Evolutionary conservation across 1,284 basidiomycete species (phyloP).

Genomic region (Coniferiporia sulphurascens): DNA sequence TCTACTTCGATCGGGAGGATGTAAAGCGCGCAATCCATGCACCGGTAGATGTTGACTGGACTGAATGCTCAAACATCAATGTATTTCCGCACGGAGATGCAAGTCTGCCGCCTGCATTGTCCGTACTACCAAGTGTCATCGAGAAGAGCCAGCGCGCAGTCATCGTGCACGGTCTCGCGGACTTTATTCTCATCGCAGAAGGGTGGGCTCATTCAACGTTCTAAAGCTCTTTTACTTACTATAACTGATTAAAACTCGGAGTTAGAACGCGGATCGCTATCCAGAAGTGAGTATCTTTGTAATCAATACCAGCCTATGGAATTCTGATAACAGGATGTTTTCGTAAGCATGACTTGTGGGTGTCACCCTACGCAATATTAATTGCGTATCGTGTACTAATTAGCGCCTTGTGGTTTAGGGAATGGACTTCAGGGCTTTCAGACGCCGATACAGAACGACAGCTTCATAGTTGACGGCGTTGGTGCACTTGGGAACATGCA

Average conservation of each 20-base stretch:
- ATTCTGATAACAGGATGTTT: background rate
- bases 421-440: conserved; percentile 68
- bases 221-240: background rate
- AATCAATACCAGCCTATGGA: background rate
- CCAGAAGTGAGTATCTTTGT: conserved; percentile 25
- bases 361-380: conserved; percentile 6
- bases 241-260: background rate
- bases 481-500: conserved; percentile 62
- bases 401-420: conserved; percentile 35
- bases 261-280: conserved; percentile 23
- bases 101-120: conserved; percentile 57
- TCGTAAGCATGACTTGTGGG: conserved; percentile 63
- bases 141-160: conserved; percentile 68
- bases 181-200: conserved; percentile 67
- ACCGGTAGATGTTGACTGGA: conserved; percentile 55
- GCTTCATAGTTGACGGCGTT: conserved; percentile 63
- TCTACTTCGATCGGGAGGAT: conserved; percentile 66
- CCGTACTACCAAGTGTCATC: conserved; percentile 66
- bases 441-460: conserved; percentile 56
- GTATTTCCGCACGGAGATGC: conserved; percentile 56
- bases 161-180: conserved; percentile 67
- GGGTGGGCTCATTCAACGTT: conserved; percentile 40
- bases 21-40: conserved; percentile 75
- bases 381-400: background rate
- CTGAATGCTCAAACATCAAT: conserved; percentile 53